phyloP scores from a whole-genome alignment of 164 flowering plant genomes.

The Magnolia officinalis region DNA sequence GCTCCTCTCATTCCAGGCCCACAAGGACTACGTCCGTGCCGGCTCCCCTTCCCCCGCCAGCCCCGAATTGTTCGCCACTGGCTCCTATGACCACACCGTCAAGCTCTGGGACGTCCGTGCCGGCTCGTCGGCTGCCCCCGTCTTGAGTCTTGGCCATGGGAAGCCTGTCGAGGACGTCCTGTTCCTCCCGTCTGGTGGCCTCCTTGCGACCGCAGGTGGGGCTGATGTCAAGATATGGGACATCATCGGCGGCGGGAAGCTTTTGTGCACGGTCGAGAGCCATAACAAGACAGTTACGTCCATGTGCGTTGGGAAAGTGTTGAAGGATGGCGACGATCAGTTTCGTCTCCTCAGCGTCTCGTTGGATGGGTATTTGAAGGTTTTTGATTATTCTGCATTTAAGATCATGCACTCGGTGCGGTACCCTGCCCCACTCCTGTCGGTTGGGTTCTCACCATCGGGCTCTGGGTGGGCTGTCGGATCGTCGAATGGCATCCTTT shows the following conservation, averaged over 20 bases:
- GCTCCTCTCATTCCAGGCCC: constrained; percentile 46
- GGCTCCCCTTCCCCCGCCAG: constrained; percentile 73
- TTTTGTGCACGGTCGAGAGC: constrained; percentile 62
- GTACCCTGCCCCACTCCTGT: constrained; percentile 73
- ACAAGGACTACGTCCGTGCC: constrained; percentile 78
- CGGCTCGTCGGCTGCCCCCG: constrained; percentile 21
- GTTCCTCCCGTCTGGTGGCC: constrained; percentile 78
- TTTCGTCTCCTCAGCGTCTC: constrained; percentile 70
- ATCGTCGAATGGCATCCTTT: constrained; percentile 70
- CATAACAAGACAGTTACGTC: constrained; percentile 93
- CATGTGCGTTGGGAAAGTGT: constrained; percentile 63
- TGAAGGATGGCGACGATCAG: constrained; percentile 38
- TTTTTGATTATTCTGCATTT: constrained; percentile 66
- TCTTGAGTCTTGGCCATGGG: constrained; percentile 62
- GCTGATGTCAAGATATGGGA: constrained; percentile 90
- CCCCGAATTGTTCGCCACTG: constrained; percentile 59
- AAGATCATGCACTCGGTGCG: constrained; percentile 77
- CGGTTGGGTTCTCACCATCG: constrained; percentile 70
- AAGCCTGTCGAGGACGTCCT: constrained; percentile 74
- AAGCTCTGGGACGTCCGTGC: constrained; percentile 84
- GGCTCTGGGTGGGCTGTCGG: constrained; percentile 63
- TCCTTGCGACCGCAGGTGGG: constrained; percentile 84
- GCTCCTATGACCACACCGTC: constrained; percentile 86
- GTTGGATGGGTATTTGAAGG: constrained; percentile 90
- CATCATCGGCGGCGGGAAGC: constrained; percentile 79